Evolutionary conservation across 2,329 filamentous ascomycete genomes (phyloP).

Genomic region (Hypoxylon sp.): DNA sequence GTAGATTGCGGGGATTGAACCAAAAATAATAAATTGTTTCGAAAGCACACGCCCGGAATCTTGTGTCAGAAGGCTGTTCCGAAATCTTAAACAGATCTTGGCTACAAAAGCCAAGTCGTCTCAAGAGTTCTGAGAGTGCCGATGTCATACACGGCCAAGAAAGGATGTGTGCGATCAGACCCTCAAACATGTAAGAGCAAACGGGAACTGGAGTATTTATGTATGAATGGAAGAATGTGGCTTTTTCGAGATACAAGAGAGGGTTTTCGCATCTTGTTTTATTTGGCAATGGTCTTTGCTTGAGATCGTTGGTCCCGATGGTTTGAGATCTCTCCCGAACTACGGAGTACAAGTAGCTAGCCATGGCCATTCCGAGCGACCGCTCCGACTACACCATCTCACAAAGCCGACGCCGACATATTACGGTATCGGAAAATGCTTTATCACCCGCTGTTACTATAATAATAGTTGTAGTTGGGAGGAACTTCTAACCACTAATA

Average conservation of each 20-base stretch:
- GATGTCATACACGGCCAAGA: constrained; percentile 39
- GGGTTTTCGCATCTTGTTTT: neutral
- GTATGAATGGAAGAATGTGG: constrained; percentile 1
- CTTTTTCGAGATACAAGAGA: constrained; percentile 5
- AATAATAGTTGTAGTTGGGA: no score
- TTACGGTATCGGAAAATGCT: neutral
- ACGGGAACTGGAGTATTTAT: constrained; percentile 2
- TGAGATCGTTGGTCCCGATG: neutral
- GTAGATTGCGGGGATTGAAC: constrained; percentile 34
- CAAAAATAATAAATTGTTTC: constrained; percentile 41
- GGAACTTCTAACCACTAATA: no score
- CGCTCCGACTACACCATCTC: neutral
- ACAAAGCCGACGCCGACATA: neutral
- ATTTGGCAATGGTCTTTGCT: neutral
- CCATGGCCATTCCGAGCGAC: constrained; percentile 4
- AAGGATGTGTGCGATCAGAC: constrained; percentile 29
- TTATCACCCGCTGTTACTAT: no score
- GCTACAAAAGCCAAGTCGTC: constrained; percentile 50
- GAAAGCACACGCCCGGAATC: constrained; percentile 39
- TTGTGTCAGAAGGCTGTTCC: constrained; percentile 47
- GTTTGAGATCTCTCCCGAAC: neutral
- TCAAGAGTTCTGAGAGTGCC: constrained; percentile 33
- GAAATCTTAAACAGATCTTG: constrained; percentile 43
- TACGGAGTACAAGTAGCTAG: no score
- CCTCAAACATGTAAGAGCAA: constrained; percentile 7